These are phyloP conservation scores for Globisporangium cylindrosporum DNA, from an alignment of 352 stramenopile genomes.

Conservation along the genomic window DNA sequence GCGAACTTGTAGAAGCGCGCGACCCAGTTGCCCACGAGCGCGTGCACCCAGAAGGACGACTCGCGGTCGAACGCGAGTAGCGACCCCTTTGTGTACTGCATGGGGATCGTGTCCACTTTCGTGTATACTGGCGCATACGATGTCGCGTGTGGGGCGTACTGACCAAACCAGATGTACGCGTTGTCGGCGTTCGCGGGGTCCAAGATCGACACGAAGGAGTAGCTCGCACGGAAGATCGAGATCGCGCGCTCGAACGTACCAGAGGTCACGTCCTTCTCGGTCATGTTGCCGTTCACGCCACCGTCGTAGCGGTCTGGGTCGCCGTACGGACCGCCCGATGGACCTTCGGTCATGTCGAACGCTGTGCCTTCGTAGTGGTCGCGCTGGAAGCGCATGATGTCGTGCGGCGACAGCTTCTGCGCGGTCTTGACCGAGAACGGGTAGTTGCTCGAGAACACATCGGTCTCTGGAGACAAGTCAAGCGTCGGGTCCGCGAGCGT, in stretches of 20 bases:
- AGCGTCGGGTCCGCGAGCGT: slow-evolving; percentile 74
- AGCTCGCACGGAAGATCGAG: slow-evolving; percentile 91
- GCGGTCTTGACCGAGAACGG: slow-evolving; percentile 81
- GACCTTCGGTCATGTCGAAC: slow-evolving; percentile 87
- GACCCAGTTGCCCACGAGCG: slow-evolving; percentile 85
- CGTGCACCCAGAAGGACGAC: slow-evolving; percentile 75
- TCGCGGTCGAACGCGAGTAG: slow-evolving; percentile 61
- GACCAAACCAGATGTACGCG: slow-evolving; percentile 83
- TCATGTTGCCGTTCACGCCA: slow-evolving; percentile 44
- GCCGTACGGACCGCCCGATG: slow-evolving; percentile 84
- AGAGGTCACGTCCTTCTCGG: slow-evolving; percentile 36
- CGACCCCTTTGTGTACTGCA: slow-evolving; percentile 51
- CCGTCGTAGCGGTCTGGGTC: slow-evolving; percentile 88
- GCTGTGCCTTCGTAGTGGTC: slow-evolving; percentile 93
- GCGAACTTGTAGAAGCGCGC: slow-evolving; percentile 70
- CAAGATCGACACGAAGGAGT: slow-evolving; percentile 83
- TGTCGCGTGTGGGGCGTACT: slow-evolving; percentile 87
- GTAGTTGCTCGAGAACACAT: slow-evolving; percentile 78
- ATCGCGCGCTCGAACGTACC: slow-evolving; percentile 91
- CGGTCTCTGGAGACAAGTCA: slow-evolving; percentile 64
- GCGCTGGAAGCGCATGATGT: slow-evolving; percentile 90
- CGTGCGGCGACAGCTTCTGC: slow-evolving; percentile 54
- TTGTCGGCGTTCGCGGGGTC: slow-evolving; percentile 58
- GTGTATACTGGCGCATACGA: slow-evolving; percentile 91
- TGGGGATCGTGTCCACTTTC: slow-evolving; percentile 41